phyloP scores from a whole-genome alignment of 208 protist genomes.

The Acanthamoeba triangularis region DNA sequence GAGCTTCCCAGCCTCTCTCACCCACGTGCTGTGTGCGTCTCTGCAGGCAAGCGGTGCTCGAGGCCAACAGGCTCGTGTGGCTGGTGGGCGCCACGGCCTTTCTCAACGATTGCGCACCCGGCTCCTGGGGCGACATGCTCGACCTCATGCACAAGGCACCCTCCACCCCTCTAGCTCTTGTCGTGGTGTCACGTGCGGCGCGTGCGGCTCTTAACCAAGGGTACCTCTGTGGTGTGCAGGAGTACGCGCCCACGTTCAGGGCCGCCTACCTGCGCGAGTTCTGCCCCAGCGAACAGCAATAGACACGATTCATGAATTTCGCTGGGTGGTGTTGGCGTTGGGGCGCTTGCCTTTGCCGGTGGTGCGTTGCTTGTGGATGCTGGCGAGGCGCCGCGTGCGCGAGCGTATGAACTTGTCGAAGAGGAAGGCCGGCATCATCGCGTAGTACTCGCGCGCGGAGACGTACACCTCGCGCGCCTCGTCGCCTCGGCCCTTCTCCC shows the following conservation, averaged over 20 bases:
- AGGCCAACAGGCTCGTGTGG: slow-evolving; percentile 66
- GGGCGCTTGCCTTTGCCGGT: background rate
- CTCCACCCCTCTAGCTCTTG: no score
- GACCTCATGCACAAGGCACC: slow-evolving; percentile 46
- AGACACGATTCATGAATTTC: background rate
- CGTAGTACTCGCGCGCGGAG: slow-evolving; percentile 39
- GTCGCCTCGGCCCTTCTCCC: background rate
- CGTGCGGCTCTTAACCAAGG: no score
- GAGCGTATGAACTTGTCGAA: slow-evolving; percentile 36
- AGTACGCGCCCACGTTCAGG: slow-evolving; percentile 36
- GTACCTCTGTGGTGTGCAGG: background rate
- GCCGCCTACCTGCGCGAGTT: slow-evolving; percentile 31
- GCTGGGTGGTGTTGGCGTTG: background rate
- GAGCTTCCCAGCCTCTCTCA: slow-evolving; percentile 80
- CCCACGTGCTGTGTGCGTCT: background rate
- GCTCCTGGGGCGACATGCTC: slow-evolving; percentile 55
- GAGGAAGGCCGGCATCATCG: background rate
- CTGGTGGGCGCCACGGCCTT: slow-evolving; percentile 56
- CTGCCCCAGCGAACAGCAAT: background rate
- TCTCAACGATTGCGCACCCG: slow-evolving; percentile 21
- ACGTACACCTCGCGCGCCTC: slow-evolving; percentile 5
- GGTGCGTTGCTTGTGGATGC: background rate
- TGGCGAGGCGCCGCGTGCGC: background rate
- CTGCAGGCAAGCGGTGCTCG: slow-evolving; percentile 21
- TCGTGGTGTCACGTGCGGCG: no score